Percentiles rank a stretch among this genome's conserved stretches.
Evolutionary conservation across 352 stramenopile species (phyloP).

Genomic region (Phytophthora hibernalis): DNA sequence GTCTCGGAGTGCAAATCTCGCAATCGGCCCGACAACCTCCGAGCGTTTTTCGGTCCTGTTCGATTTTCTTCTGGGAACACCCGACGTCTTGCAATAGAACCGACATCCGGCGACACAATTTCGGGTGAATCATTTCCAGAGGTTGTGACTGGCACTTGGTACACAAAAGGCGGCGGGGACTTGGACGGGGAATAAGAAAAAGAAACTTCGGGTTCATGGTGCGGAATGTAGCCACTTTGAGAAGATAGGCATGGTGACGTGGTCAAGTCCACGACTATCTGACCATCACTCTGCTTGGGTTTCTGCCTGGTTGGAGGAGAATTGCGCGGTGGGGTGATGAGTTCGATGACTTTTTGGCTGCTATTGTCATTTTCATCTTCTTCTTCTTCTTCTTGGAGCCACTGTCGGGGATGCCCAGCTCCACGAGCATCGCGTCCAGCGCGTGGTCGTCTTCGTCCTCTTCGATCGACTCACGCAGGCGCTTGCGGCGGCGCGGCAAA

Average conservation of each 20-base stretch:
- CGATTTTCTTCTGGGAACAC: conserved; percentile 12
- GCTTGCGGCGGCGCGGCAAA: not conserved
- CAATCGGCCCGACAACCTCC: conserved; percentile 29
- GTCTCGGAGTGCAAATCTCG: conserved; percentile 32
- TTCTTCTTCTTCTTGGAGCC: conserved; percentile 22
- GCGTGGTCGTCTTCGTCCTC: conserved; percentile 33
- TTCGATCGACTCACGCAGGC: conserved; percentile 28
- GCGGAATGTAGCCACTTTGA: conserved; percentile 15
- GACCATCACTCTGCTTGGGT: conserved; percentile 21
- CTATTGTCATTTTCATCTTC: conserved; percentile 3
- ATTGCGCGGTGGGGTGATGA: conserved; percentile 46
- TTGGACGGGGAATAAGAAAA: conserved; percentile 30
- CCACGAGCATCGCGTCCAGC: conserved; percentile 43
- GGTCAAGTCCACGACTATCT: conserved; percentile 54
- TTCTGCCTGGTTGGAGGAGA: conserved; percentile 13
- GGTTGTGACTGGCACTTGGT: not conserved
- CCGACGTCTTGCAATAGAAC: conserved; percentile 6
- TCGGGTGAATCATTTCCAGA: conserved; percentile 2
- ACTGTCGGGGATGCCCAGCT: conserved; percentile 39
- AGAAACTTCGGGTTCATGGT: conserved; percentile 9
- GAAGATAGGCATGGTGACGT: conserved; percentile 21
- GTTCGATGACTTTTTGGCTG: conserved; percentile 50
- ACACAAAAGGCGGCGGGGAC: conserved; percentile 28
- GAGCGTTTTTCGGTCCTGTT: conserved; percentile 23
- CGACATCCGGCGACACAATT: conserved; percentile 17